Evolutionary conservation across 2,329 filamentous ascomycete genomes (phyloP).

Genomic region (Aspergillus sp.): DNA sequence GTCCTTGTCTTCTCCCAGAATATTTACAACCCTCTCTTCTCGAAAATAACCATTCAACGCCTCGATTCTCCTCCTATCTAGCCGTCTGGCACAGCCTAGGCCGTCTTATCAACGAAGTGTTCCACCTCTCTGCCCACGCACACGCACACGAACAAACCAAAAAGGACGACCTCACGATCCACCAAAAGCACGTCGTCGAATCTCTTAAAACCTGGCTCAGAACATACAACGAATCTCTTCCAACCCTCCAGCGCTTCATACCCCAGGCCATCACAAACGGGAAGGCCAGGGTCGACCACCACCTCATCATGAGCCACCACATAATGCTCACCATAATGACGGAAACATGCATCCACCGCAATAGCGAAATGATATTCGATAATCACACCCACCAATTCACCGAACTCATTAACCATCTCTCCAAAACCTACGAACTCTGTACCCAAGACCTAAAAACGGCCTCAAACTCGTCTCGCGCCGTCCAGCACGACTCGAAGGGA

Average conservation of each 20-base stretch:
- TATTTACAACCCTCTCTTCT: background rate
- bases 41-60: background rate
- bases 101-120: conserved; percentile 17
- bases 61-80: background rate
- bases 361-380: conserved; percentile 23
- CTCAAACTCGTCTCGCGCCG: background rate
- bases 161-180: background rate
- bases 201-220: background rate
- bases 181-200: background rate
- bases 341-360: conserved; percentile 20
- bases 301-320: conserved; percentile 41
- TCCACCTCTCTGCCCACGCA: conserved; percentile 15
- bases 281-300: conserved; percentile 1
- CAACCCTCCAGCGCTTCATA: background rate
- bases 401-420: conserved; percentile 16
- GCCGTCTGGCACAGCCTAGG: conserved; percentile 24
- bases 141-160: conserved; percentile 5
- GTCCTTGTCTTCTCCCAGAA: conserved; percentile 12
- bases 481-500: background rate
- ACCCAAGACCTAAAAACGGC: background rate
- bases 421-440: conserved; percentile 3
- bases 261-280: background rate
- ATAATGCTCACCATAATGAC: conserved; percentile 47
- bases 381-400: conserved; percentile 21
- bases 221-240: background rate